Base-by-base conservation (phyloP, 2,329 filamentous ascomycete species). In the Plenodomus biglobosus region DNA sequence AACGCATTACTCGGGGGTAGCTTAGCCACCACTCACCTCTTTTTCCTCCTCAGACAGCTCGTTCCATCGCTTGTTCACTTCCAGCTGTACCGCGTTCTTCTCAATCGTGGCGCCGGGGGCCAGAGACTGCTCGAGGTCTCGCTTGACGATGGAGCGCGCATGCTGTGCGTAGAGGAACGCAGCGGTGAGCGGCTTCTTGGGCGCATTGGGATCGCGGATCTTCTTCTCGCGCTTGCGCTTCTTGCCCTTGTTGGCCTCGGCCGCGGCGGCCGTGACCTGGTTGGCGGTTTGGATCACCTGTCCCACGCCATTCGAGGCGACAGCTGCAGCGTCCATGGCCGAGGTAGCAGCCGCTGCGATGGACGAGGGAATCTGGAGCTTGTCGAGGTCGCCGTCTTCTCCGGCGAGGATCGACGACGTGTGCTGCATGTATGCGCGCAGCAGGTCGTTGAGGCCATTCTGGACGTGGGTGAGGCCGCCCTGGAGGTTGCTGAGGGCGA, bases 101-200 rank as follows among this genome's bases (percentile, higher is more conserved):
- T 87, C 86, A 7, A 86, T 85, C 50, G 84, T 80, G n/a, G 83
- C 70, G 18, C 87, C 88, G 10, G 95, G 81, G 39, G 72, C 66
- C 3, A 68, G 61, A n/a, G 59, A 54, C 30, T 55, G 54, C 52
- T 70, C 65, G 8, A 73, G 60, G 61, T 95, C 90, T 27, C 79
- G 80, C 48, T 88, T 86, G 61, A 97, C 94, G 69, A 89, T 86
- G 42, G 85, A 82, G 41, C 94, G 88, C 56, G 90, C 90, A 56
- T 88, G 86, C 72, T 95, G 88, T 80, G 95, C 90, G 78, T 91
- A 97, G 52, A 96, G 78, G 79, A 97, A 96, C 78, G 95, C 96
- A 2, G 92, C 91, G 5, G 92, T 97, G 67, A 96, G 75, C 8
- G 92, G 92, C 42, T 92, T 85, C 83, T 96, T 97, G 51, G 92